A percentile compares a stretch with the other conserved stretches of the same genome.
These are phyloP conservation scores for Zygosaccharomyces rouxii DNA, from an alignment of 805 yeast genomes.

Conservation along the genomic window DNA sequence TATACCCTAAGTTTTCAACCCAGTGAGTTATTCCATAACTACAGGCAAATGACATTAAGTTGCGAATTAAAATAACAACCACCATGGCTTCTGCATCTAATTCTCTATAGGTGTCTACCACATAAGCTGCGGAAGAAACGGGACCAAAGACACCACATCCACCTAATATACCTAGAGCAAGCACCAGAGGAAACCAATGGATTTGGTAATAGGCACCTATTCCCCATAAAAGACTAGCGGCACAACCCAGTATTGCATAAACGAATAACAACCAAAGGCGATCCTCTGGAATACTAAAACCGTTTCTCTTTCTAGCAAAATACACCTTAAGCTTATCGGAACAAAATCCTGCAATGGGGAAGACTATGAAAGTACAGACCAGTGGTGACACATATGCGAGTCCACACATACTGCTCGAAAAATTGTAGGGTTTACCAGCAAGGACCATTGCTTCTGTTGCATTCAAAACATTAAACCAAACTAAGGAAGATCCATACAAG, in stretches of 20 bases:
- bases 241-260: slow-evolving; percentile 48
- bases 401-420: slow-evolving; percentile 45
- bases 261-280: slow-evolving; percentile 49
- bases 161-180: slow-evolving; percentile 54
- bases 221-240: slow-evolving; percentile 58
- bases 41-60: slow-evolving; percentile 55
- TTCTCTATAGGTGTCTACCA: slow-evolving; percentile 52
- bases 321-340: slow-evolving; percentile 48
- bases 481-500: slow-evolving; percentile 44
- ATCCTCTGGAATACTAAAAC: slow-evolving; percentile 54
- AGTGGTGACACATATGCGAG: slow-evolving; percentile 51
- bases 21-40: slow-evolving; percentile 60
- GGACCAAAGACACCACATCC: slow-evolving; percentile 53
- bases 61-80: slow-evolving; percentile 52
- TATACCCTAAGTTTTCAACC: slow-evolving; percentile 48
- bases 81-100: slow-evolving; percentile 52
- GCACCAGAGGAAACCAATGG: slow-evolving; percentile 52
- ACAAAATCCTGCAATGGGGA: slow-evolving; percentile 45
- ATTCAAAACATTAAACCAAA: slow-evolving; percentile 35
- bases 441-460: slow-evolving; percentile 45
- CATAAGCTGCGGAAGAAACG: slow-evolving; percentile 48
- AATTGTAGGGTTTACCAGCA: slow-evolving; percentile 48
- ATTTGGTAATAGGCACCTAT: slow-evolving; percentile 53
- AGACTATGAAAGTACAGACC: slow-evolving; percentile 42
- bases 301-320: slow-evolving; percentile 47